These are phyloP conservation scores for Catunica adiposa DNA, from an alignment of 2,329 filamentous ascomycete species.

Conservation along the genomic window DNA sequence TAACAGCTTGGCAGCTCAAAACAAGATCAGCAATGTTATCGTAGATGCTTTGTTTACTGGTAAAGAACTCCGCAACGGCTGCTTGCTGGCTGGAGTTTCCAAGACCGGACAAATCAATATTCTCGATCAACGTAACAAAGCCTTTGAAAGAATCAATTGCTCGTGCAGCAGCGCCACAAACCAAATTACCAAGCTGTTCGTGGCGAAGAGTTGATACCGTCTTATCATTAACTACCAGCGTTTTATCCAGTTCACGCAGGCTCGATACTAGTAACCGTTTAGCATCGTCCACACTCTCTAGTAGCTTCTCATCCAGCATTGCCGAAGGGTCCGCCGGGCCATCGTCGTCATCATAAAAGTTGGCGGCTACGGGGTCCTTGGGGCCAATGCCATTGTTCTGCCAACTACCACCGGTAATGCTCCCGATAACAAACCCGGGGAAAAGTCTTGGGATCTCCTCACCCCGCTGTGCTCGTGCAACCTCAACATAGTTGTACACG, in stretches of 20 bases:
- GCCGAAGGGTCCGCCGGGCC: slow-evolving; percentile 52
- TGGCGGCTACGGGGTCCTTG: slow-evolving; percentile 58
- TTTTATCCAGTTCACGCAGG: slow-evolving; percentile 75
- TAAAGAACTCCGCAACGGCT: slow-evolving; percentile 70
- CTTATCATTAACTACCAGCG: slow-evolving; percentile 60
- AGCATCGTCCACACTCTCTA: slow-evolving; percentile 73
- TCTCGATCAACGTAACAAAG: slow-evolving; percentile 81
- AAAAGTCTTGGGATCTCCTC: slow-evolving; percentile 86
- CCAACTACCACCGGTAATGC: slow-evolving; percentile 74
- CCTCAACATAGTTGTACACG: slow-evolving; percentile 91
- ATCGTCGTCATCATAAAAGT: slow-evolving; percentile 76
- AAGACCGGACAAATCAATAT: slow-evolving; percentile 70
- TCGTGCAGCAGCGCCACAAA: slow-evolving; percentile 62
- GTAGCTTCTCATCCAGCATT: slow-evolving; percentile 55
- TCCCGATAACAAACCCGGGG: slow-evolving; percentile 83
- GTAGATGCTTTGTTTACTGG: slow-evolving; percentile 85
- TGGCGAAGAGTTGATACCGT: slow-evolving; percentile 66
- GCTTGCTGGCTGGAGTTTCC: slow-evolving; percentile 67
- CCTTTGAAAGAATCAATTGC: slow-evolving; percentile 79
- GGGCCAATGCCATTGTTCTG: slow-evolving; percentile 51
- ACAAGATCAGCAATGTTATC: slow-evolving; percentile 84
- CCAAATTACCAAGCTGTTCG: slow-evolving; percentile 61
- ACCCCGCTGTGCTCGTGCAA: slow-evolving; percentile 80
- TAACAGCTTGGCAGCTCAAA: slow-evolving; percentile 76
- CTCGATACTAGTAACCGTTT: slow-evolving; percentile 73